Evolutionary conservation across 768 basidiomycete genomes (phyloP).

Genomic region (Boletus bicolor): DNA sequence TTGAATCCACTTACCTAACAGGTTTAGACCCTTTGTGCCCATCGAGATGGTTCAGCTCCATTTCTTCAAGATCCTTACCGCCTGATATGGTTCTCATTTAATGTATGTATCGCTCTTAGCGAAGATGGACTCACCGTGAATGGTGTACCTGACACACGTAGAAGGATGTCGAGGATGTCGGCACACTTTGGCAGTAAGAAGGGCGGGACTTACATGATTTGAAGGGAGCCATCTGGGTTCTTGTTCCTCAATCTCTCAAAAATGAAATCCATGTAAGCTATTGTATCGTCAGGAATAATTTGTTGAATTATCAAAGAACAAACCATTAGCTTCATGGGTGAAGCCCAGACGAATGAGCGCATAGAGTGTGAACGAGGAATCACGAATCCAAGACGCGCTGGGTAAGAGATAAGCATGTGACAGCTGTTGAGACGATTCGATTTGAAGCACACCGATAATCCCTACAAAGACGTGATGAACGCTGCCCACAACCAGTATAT

Average conservation of each 20-base stretch:
- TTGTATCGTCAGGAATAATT: background rate
- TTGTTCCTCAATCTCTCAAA: conserved; percentile 76
- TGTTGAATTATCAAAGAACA: conserved; percentile 11
- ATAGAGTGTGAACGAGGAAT: conserved; percentile 93
- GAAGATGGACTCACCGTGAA: conserved; percentile 57
- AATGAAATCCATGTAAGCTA: conserved; percentile 90
- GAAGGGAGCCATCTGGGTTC: conserved; percentile 87
- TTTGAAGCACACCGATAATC: conserved; percentile 53
- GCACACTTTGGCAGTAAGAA: background rate
- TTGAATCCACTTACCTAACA: conserved; percentile 46
- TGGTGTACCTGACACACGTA: conserved; percentile 59
- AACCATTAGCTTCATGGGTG: conserved; percentile 87
- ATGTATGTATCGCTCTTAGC: background rate
- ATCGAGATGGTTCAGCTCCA: conserved; percentile 82
- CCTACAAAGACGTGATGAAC: conserved; percentile 32
- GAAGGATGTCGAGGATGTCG: background rate
- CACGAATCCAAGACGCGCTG: conserved; percentile 89
- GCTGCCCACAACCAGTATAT: background rate
- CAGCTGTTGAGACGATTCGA: background rate
- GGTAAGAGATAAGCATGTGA: background rate
- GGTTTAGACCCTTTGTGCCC: conserved; percentile 85
- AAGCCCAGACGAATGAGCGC: conserved; percentile 92
- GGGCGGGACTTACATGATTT: conserved; percentile 67
- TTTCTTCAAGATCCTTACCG: conserved; percentile 76
- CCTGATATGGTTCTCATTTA: conserved; percentile 34